Conservation (phyloP, 164 flowering plant genomes). For the Dillenia suffruticosa region DNA sequence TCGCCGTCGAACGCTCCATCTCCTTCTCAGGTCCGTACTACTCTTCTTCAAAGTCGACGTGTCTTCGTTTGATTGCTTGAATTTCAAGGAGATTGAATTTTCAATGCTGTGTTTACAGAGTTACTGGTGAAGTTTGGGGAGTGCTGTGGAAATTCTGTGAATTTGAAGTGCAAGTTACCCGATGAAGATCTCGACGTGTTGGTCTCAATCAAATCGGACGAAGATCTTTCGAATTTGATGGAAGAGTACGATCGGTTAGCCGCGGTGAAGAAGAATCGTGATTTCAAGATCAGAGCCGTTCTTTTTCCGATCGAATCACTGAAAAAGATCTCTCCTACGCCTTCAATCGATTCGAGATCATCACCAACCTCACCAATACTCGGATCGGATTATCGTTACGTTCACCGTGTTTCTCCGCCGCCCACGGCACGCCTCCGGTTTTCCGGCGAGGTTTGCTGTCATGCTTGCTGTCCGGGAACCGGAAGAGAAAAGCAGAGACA, state of each 20-base stretch:
- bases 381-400: too few relatives aligned
- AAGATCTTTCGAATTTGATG: slow-evolving; percentile 39
- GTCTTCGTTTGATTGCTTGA: too few relatives aligned
- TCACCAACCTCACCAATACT: too few relatives aligned
- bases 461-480: too few relatives aligned
- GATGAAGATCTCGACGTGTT: slow-evolving; percentile 52
- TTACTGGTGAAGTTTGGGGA: slow-evolving; percentile 52
- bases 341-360: slow-evolving; percentile 5
- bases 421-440: too few relatives aligned
- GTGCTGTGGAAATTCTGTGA: slow-evolving; percentile 43
- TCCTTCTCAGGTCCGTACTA: slow-evolving; percentile 38
- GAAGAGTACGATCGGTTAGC: slow-evolving; percentile 41
- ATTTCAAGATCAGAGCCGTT: slow-evolving; percentile 36
- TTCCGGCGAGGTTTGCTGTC: too few relatives aligned
- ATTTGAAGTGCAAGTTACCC: slow-evolving; percentile 48
- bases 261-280: background rate
- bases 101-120: slow-evolving; percentile 24
- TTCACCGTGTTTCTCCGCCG: too few relatives aligned
- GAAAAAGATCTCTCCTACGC: slow-evolving; percentile 26
- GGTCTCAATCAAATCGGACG: slow-evolving; percentile 47
- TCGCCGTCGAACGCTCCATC: slow-evolving; percentile 47
- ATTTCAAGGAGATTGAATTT: background rate
- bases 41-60: background rate
- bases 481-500: too few relatives aligned
- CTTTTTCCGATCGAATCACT: slow-evolving; percentile 29